Percentiles rank a stretch among this genome's conserved stretches.
phyloP scores from a whole-genome alignment of 345 rosid species.

The Dipteronia dyeriana region DNA sequence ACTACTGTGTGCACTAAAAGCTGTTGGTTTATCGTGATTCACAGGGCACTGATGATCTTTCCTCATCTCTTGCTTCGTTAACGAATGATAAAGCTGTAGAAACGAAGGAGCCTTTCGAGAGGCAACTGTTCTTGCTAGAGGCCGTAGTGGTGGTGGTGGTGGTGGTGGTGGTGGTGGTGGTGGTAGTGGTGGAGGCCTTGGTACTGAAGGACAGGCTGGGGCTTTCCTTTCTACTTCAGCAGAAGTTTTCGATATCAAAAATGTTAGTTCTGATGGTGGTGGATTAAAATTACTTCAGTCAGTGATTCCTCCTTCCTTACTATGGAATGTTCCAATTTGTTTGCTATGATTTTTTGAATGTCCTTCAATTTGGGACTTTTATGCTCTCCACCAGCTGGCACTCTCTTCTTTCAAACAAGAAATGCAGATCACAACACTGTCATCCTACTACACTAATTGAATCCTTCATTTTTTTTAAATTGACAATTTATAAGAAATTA shows the following conservation, averaged over 20 bases:
- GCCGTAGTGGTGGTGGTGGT: conserved; percentile 50
- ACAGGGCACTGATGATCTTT: conserved; percentile 32
- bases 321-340: conserved; percentile 58
- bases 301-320: conserved; percentile 42
- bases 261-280: conserved; percentile 21
- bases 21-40: conserved; percentile 38
- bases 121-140: conserved; percentile 46
- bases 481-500: neutral
- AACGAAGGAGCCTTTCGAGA: conserved; percentile 50
- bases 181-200: conserved; percentile 68
- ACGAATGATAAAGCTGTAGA: conserved; percentile 45
- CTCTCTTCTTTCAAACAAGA: conserved; percentile 30
- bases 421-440: neutral
- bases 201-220: conserved; percentile 31
- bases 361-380: conserved; percentile 63
- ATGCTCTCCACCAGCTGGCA: conserved; percentile 44
- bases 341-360: conserved; percentile 70
- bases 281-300: conserved; percentile 34
- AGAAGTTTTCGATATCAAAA: conserved; percentile 30
- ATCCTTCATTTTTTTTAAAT: neutral
- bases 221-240: conserved; percentile 28
- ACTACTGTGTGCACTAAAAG: conserved; percentile 60
- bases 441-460: neutral
- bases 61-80: conserved; percentile 57
- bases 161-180: too few relatives aligned